Evolutionary conservation across 805 yeast species (phyloP), one percentile per base, ranked within the genome.

Genomic region (Grigorovia humatica): DNA sequence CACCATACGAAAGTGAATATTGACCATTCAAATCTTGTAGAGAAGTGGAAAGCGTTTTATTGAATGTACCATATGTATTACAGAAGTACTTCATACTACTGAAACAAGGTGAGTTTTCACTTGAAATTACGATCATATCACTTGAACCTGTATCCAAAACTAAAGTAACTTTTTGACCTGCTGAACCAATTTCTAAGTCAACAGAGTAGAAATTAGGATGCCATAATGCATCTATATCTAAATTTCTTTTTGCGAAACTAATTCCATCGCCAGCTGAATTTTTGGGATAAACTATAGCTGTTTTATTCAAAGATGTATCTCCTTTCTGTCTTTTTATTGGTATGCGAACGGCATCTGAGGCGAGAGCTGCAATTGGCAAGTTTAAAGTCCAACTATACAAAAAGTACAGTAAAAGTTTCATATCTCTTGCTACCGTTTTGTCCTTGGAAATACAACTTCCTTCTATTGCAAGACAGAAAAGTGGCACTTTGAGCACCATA

Each of bases 71-170:
- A 40, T 50, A 53, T 9, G 38, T 40, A 8, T 45, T 32, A 51
- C 68, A 64, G 52, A 32, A 32, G 15, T 32, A 32, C 47, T 59
- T 62, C 5, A 58, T 54, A 23, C 23, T 9, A 43, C 18, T 13
- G 6, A 63, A 72, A 52, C 73, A 69, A 48, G 54, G 66, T 1
- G 68, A 63, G 50, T 69, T 69, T 1, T 48, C 44, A 4, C 69
- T 64, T 40, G 72, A 69, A 57, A 67, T 70, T 20, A 83, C 78
- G 63, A 64, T 83, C 19, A 85, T 67, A 62, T 85, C 91, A 0
- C 86, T 76, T 0, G 89, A 83, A 2, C 91, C 93, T 1, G 90
- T 84, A 60, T 85, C 93, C n/a, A 85, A 62, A 41, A 82, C 63
- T 9, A 83, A 79, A 11, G 70, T 71, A 6, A 83, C 70, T 17